phyloP scores from a whole-genome alignment of 83 land plant genomes.

The Picea abies region DNA sequence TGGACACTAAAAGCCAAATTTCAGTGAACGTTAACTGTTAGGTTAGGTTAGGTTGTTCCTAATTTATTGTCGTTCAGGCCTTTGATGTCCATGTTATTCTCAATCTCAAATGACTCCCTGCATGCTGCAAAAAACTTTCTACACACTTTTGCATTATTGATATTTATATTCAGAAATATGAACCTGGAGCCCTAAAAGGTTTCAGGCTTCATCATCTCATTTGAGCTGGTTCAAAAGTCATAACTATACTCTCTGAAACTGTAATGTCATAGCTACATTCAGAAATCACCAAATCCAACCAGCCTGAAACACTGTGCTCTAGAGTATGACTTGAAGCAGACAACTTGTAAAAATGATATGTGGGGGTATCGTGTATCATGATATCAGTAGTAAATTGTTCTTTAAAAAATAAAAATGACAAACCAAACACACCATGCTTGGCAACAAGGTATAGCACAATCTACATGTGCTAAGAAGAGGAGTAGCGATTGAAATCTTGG shows the following conservation, averaged over 20 bases:
- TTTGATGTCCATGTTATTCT: not conserved
- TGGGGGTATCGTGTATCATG: not conserved
- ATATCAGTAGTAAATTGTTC: not conserved
- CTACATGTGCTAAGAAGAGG: no score
- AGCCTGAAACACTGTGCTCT: not conserved
- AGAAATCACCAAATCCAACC: not conserved
- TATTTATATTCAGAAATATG: not conserved
- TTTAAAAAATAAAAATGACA: not conserved
- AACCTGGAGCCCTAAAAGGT: not conserved
- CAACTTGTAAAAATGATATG: not conserved
- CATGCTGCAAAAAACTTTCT: not conserved
- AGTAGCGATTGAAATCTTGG: no score
- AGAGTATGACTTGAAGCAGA: not conserved
- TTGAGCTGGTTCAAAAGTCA: not conserved
- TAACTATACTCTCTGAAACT: not conserved
- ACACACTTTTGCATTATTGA: not conserved
- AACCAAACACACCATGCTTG: no score
- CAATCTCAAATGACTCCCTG: not conserved
- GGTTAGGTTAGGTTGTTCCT: not conserved
- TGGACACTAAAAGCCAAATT: not conserved
- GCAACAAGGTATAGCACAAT: no score
- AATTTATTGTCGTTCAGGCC: not conserved
- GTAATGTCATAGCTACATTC: not conserved
- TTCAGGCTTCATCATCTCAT: not conserved
- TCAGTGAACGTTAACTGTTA: not conserved